These are phyloP conservation scores for Hemisphaericaspora subhashii DNA, from an alignment of 1,139 yeast species.

Conservation along the genomic window DNA sequence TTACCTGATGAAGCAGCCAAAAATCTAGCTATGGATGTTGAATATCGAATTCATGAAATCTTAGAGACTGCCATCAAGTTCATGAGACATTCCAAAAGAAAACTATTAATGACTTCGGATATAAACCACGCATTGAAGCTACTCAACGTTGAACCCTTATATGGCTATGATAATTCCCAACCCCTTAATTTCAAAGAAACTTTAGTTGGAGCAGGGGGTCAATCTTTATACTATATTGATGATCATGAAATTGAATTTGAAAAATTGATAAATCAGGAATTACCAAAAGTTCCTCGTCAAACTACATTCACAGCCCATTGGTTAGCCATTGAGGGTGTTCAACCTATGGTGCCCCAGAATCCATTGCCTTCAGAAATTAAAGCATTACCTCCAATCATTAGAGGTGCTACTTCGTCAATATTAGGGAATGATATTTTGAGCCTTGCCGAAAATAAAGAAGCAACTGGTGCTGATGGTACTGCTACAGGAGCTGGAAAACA, in stretches of 20 bases:
- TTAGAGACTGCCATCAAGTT: slow-evolving; percentile 93
- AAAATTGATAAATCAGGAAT: slow-evolving; percentile 86
- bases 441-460: slow-evolving; percentile 23
- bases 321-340: slow-evolving; percentile 98
- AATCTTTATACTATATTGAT: slow-evolving; percentile 87
- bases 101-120: slow-evolving; percentile 78
- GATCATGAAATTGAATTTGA: slow-evolving; percentile 93
- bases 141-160: slow-evolving; percentile 84
- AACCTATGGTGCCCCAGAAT: slow-evolving; percentile 96
- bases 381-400: slow-evolving; percentile 59
- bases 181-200: slow-evolving; percentile 79
- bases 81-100: slow-evolving; percentile 91
- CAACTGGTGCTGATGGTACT: slow-evolving; percentile 2
- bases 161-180: slow-evolving; percentile 66
- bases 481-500: not conserved
- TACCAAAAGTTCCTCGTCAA: slow-evolving; percentile 92
- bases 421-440: slow-evolving; percentile 44
- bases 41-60: slow-evolving; percentile 92
- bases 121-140: slow-evolving; percentile 79
- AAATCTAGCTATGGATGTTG: slow-evolving; percentile 97
- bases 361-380: slow-evolving; percentile 80
- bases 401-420: slow-evolving; percentile 65
- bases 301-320: slow-evolving; percentile 96
- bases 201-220: slow-evolving; percentile 82
- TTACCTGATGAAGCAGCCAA: slow-evolving; percentile 92